A percentile compares a stretch with the other conserved stretches of the same genome.
phyloP scores from a whole-genome alignment of 441 rosid species.

The Populus hybrid region DNA sequence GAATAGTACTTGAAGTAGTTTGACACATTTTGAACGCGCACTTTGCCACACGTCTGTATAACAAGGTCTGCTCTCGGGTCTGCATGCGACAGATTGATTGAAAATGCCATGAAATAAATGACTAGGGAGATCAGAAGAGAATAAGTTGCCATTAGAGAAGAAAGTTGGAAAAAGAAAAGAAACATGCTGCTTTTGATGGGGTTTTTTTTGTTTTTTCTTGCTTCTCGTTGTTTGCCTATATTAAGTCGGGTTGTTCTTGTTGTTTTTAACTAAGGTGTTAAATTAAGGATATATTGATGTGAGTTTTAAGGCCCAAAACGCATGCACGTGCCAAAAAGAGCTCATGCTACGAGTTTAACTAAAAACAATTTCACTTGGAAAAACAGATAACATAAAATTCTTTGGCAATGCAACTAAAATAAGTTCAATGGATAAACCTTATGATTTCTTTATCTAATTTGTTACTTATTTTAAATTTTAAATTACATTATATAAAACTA shows the following conservation, averaged over 20 bases:
- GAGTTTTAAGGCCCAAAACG: background rate
- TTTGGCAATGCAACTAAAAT: too few relatives aligned
- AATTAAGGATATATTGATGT: background rate
- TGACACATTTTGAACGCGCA: conserved; percentile 22
- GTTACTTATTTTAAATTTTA: too few relatives aligned
- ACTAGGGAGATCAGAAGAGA: conserved; percentile 2
- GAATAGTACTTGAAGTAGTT: conserved; percentile 25
- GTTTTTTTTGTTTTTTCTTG: background rate
- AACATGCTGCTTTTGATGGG: background rate
- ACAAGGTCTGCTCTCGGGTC: conserved; percentile 33
- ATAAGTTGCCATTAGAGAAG: conserved; percentile 24
- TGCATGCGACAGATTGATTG: background rate
- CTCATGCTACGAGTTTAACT: too few relatives aligned
- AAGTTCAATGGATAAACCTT: too few relatives aligned
- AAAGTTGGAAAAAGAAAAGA: background rate
- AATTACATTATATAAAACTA: too few relatives aligned
- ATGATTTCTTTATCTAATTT: too few relatives aligned
- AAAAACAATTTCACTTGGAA: too few relatives aligned
- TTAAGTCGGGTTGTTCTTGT: background rate
- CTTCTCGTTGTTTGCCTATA: background rate
- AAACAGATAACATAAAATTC: too few relatives aligned
- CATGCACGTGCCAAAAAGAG: too few relatives aligned
- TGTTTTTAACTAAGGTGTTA: background rate
- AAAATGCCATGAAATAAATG: background rate
- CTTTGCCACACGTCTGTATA: conserved; percentile 29